phyloP scores from a whole-genome alignment of 139 green algal species.

The Chlamydomonas schloesseri region DNA sequence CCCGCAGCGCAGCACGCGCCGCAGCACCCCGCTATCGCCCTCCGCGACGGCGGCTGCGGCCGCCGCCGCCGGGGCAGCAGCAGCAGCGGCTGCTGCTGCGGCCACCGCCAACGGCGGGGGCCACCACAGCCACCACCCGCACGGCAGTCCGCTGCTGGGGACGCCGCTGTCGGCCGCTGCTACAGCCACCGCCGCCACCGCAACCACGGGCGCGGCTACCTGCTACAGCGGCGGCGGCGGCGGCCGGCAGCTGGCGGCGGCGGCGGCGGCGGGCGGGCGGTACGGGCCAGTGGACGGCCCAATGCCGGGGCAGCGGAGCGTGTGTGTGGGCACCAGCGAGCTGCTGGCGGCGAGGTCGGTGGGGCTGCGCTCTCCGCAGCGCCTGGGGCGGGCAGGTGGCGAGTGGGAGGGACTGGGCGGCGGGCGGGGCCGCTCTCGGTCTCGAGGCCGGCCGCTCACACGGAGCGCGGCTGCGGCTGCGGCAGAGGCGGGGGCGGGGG shows the following conservation, averaged over 20 bases:
- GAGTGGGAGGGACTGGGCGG: not conserved
- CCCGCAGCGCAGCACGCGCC: not conserved
- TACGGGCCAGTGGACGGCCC: slow-evolving; percentile 1
- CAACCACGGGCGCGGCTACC: too few species aligned
- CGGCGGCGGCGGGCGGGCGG: not conserved
- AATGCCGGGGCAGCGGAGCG: slow-evolving; percentile 12
- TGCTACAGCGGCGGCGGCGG: not conserved
- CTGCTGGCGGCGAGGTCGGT: not conserved
- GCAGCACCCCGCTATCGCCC: not conserved
- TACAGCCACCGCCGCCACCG: not conserved
- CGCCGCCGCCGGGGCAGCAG: too few species aligned
- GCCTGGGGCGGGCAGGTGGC: not conserved
- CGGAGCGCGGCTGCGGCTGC: too few species aligned
- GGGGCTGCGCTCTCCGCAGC: slow-evolving; percentile 8
- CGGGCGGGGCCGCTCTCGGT: not conserved
- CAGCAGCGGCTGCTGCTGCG: not conserved
- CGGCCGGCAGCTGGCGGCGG: not conserved
- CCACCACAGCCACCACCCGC: not conserved
- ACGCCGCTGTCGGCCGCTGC: not conserved
- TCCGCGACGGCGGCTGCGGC: not conserved
- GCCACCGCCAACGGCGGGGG: not conserved
- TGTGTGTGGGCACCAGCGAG: slow-evolving; percentile 14
- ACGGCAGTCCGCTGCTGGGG: too few species aligned
- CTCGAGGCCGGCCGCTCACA: not conserved
- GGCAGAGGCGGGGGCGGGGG: not conserved